phyloP scores from a whole-genome alignment of 2,329 filamentous ascomycete species.

The Fusarium armeniacum region DNA sequence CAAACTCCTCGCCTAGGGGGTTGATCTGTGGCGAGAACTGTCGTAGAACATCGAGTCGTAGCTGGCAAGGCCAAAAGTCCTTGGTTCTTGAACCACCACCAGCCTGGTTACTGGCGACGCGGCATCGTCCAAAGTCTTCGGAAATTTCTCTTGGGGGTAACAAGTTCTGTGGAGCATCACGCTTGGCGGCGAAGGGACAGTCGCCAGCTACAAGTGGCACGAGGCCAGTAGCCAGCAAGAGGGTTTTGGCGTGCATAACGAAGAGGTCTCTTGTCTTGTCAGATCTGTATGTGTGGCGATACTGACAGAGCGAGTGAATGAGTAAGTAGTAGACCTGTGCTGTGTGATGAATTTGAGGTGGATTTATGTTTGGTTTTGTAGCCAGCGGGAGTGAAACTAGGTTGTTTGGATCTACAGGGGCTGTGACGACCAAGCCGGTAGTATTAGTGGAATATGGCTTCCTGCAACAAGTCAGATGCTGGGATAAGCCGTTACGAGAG shows the following conservation, averaged over 20 bases:
- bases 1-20: conserved; percentile 75
- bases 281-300: not conserved
- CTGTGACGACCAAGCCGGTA: conserved; percentile 30
- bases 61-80: conserved; percentile 81
- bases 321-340: not conserved
- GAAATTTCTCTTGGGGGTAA: conserved; percentile 34
- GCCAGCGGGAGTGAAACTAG: not conserved
- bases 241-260: conserved; percentile 36
- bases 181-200: conserved; percentile 44
- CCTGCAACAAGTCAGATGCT: conserved; percentile 25
- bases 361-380: conserved; percentile 40
- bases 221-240: conserved; percentile 42
- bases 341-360: conserved; percentile 1
- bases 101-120: conserved; percentile 56
- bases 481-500: conserved; percentile 24
- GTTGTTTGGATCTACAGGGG: conserved; percentile 34
- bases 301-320: not conserved
- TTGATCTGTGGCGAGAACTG: conserved; percentile 75
- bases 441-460: conserved; percentile 21
- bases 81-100: conserved; percentile 76
- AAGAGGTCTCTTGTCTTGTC: not conserved
- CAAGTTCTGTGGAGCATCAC: conserved; percentile 13
- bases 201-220: conserved; percentile 35
- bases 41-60: conserved; percentile 79
- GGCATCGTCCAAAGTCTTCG: conserved; percentile 43